Percentiles rank a stretch among this genome's conserved stretches.
These are phyloP conservation scores for Kickxella alabastrina DNA, from an alignment of 192 early-diverging fungal genomes.

Conservation along the genomic window DNA sequence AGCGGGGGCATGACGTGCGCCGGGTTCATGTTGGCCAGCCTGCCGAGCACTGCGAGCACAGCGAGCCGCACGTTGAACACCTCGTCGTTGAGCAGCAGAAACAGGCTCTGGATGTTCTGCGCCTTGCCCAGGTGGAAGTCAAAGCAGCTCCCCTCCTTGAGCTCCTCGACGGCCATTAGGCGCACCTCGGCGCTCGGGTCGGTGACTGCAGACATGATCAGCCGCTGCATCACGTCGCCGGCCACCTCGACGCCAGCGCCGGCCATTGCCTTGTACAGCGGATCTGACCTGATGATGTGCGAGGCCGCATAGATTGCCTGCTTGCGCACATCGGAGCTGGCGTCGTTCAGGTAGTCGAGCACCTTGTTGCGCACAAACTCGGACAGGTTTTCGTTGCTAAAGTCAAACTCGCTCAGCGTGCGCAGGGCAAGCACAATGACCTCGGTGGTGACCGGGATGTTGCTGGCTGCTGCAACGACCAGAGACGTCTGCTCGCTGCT, in stretches of 20 bases:
- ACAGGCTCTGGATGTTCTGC: slow-evolving; percentile 82
- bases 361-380: slow-evolving; percentile 88
- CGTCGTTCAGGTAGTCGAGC: slow-evolving; percentile 76
- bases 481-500: slow-evolving; percentile 7
- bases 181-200: slow-evolving; percentile 55
- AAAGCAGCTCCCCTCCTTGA: slow-evolving; percentile 66
- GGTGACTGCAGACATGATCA: slow-evolving; percentile 84
- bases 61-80: slow-evolving; percentile 80
- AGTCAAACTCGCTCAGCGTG: slow-evolving; percentile 84
- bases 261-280: slow-evolving; percentile 74
- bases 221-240: slow-evolving; percentile 81
- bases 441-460: slow-evolving; percentile 48
- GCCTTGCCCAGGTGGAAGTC: slow-evolving; percentile 87
- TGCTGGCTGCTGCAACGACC: slow-evolving; percentile 13
- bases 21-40: slow-evolving; percentile 81
- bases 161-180: slow-evolving; percentile 9
- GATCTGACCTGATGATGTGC: slow-evolving; percentile 74
- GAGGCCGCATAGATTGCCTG: slow-evolving; percentile 72
- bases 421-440: slow-evolving; percentile 75
- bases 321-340: slow-evolving; percentile 70
- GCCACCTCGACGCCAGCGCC: slow-evolving; percentile 78
- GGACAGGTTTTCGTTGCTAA: slow-evolving; percentile 74
- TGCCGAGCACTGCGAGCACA: slow-evolving; percentile 80
- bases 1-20: slow-evolving; percentile 90
- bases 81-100: slow-evolving; percentile 90